Conservation (phyloP, 495 filamentous ascomycete species). For the Penicillium cataractarum region DNA sequence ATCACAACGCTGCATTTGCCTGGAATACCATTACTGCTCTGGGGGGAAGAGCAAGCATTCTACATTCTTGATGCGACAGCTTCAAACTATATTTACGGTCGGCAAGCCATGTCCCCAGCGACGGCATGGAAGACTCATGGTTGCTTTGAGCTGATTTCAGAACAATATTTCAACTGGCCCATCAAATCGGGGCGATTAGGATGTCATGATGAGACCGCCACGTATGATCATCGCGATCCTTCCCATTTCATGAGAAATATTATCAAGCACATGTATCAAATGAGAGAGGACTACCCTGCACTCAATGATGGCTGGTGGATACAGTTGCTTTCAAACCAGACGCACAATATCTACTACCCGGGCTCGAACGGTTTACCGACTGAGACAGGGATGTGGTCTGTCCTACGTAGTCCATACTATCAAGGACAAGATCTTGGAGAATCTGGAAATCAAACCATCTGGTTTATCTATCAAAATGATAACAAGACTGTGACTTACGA, state of each 20-base stretch:
- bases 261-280: constrained; percentile 67
- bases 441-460: constrained; percentile 58
- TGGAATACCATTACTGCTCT: constrained; percentile 66
- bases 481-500: constrained; percentile 58
- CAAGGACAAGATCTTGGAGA: constrained; percentile 55
- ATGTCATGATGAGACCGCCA: constrained; percentile 61
- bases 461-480: constrained; percentile 70
- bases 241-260: constrained; percentile 68
- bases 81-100: constrained; percentile 70
- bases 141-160: constrained; percentile 61
- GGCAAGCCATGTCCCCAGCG: constrained; percentile 66
- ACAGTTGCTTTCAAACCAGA: constrained; percentile 63
- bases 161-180: constrained; percentile 63
- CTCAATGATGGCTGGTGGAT: constrained; percentile 68
- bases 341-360: constrained; percentile 51
- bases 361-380: constrained; percentile 60
- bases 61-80: constrained; percentile 71
- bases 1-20: constrained; percentile 68
- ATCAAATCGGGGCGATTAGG: constrained; percentile 57
- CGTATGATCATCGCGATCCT: constrained; percentile 71
- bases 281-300: constrained; percentile 61
- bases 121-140: constrained; percentile 73
- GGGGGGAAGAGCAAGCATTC: constrained; percentile 73
- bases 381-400: constrained; percentile 71
- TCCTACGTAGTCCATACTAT: constrained; percentile 54